Evolutionary conservation across 208 protist species (phyloP).

Genomic region (Porcisia hertigi): DNA sequence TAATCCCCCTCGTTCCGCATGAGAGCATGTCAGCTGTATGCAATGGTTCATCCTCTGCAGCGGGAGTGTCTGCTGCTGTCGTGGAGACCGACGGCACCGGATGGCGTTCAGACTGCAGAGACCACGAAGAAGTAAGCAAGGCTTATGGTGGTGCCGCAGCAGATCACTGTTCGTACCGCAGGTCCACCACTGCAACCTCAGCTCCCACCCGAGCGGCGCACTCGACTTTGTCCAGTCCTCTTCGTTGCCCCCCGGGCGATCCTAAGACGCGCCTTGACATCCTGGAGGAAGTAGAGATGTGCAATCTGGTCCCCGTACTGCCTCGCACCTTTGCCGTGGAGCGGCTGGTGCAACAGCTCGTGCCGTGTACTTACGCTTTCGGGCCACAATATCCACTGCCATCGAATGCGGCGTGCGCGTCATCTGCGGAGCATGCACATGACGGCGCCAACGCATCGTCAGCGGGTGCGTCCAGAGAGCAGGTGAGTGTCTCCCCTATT

Average conservation of each 20-base stretch:
- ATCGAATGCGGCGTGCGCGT: neutral
- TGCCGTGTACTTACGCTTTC: slow-evolving; percentile 44
- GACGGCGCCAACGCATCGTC: neutral
- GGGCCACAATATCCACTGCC: neutral
- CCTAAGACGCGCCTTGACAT: slow-evolving; percentile 44
- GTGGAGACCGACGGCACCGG: neutral
- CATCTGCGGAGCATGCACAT: neutral
- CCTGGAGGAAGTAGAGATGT: slow-evolving; percentile 69
- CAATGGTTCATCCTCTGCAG: neutral
- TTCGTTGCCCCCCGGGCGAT: slow-evolving; percentile 5
- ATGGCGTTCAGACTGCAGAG: neutral
- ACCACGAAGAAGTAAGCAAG: neutral
- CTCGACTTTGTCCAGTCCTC: neutral
- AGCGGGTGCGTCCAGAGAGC: neutral
- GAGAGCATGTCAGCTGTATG: neutral
- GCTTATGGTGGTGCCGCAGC: neutral
- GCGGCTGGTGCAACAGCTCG: slow-evolving; percentile 54
- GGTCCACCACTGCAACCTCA: neutral
- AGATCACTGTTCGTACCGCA: neutral
- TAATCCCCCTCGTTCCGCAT: slow-evolving; percentile 5
- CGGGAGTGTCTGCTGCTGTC: neutral
- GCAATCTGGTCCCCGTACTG: slow-evolving; percentile 56
- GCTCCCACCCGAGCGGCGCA: neutral
- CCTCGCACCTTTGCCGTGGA: slow-evolving; percentile 56
- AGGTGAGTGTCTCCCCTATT: neutral